These are phyloP conservation scores for Erodium maritimum DNA, from an alignment of 345 rosid genomes.

Conservation along the genomic window DNA sequence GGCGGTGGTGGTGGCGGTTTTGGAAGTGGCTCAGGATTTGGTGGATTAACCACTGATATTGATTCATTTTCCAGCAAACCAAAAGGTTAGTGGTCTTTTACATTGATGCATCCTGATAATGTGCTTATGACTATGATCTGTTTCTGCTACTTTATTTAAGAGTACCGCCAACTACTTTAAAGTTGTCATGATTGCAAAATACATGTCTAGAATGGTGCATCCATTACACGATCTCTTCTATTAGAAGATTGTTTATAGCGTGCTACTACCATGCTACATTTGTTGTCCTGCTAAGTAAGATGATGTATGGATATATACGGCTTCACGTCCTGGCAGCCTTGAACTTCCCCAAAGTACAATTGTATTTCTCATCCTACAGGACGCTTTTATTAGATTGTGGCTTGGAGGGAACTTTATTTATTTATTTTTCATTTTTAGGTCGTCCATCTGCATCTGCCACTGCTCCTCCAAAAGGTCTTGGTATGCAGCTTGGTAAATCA, in stretches of 20 bases:
- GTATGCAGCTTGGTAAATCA: constrained; percentile 96
- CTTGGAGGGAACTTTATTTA: not conserved
- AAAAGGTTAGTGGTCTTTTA: constrained; percentile 49
- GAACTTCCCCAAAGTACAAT: not conserved
- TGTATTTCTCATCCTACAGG: not conserved
- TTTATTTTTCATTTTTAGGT: constrained; percentile 28
- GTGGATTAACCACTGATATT: constrained; percentile 59
- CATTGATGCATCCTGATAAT: not conserved
- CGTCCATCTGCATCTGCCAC: constrained; percentile 76
- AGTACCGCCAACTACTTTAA: too few species aligned
- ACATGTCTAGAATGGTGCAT: not conserved
- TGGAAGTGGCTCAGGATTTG: constrained; percentile 80
- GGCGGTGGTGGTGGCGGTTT: constrained; percentile 62
- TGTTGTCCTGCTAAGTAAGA: not conserved
- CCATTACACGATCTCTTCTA: too few species aligned
- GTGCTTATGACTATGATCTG: too few species aligned
- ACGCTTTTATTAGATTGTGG: not conserved
- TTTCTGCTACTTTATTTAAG: too few species aligned
- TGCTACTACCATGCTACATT: not conserved
- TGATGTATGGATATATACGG: not conserved
- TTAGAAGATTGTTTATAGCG: too few species aligned
- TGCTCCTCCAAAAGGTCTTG: constrained; percentile 95
- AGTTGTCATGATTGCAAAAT: not conserved
- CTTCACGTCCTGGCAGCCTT: not conserved
- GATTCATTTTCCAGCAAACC: constrained; percentile 69